phyloP scores from a whole-genome alignment of 805 yeast species.

The Metschnikowia lunata region DNA sequence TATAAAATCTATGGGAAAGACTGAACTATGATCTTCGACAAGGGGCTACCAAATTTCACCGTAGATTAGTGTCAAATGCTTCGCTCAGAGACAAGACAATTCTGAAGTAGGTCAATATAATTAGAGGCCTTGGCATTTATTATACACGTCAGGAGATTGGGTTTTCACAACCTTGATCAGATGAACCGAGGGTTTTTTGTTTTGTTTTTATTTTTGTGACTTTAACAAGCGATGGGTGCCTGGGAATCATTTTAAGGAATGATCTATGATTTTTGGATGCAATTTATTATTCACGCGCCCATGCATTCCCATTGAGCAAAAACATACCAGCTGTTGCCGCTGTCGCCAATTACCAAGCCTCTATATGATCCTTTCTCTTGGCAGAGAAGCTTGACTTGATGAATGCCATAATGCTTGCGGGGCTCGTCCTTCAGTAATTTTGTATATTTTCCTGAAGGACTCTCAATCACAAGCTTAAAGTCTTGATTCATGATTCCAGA shows the following conservation, averaged over 20 bases:
- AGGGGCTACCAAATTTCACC: no score
- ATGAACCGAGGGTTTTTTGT: neutral
- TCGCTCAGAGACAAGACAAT: no score
- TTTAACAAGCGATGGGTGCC: no score
- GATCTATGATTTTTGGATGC: neutral
- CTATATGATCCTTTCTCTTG: constrained; percentile 80
- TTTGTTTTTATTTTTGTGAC: no score
- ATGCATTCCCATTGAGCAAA: constrained; percentile 86
- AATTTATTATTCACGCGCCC: neutral
- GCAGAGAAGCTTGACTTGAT: constrained; percentile 57
- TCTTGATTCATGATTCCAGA: constrained; percentile 35
- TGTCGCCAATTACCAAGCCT: constrained; percentile 73
- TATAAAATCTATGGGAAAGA: no score
- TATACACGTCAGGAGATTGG: no score
- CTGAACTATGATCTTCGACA: no score
- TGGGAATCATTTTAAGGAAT: no score
- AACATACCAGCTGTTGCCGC: constrained; percentile 77
- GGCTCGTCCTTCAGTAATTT: constrained; percentile 52
- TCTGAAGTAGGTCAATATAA: no score
- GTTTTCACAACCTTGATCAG: no score
- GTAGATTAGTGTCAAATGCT: no score
- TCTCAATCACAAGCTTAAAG: constrained; percentile 63
- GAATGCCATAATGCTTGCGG: constrained; percentile 46
- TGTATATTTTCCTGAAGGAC: constrained; percentile 79
- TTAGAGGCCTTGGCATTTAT: no score